Conservation (phyloP, 1,139 yeast species). For the Zygosaccharomyces pseudobailii region DNA sequence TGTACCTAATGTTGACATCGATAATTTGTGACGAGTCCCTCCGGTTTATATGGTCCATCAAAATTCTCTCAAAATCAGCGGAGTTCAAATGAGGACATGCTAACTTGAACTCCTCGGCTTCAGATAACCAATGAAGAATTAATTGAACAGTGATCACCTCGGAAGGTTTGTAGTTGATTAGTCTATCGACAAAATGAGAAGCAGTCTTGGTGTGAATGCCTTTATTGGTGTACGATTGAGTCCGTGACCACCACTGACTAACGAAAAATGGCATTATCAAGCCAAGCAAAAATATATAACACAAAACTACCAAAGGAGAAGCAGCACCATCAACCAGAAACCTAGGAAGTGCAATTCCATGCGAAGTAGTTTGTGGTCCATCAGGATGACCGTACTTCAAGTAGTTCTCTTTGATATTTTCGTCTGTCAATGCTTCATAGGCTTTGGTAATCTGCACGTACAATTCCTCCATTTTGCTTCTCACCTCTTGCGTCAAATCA, state of each 20-base stretch:
- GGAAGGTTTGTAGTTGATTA: conserved; percentile 74
- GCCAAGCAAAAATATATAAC: conserved; percentile 72
- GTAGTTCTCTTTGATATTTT: conserved; percentile 73
- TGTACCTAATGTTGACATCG: conserved; percentile 45
- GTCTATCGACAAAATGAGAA: conserved; percentile 55
- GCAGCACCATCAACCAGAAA: conserved; percentile 83
- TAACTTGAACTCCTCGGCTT: conserved; percentile 57
- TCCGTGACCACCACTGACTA: conserved; percentile 84
- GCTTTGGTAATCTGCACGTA: conserved; percentile 87
- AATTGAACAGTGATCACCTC: conserved; percentile 55
- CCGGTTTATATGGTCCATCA: conserved; percentile 57
- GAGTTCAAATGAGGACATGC: conserved; percentile 43
- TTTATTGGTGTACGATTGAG: conserved; percentile 73
- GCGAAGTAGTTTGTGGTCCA: conserved; percentile 92
- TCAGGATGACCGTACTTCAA: conserved; percentile 94
- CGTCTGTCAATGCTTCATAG: conserved; percentile 92
- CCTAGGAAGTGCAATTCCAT: conserved; percentile 93
- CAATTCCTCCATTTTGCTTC: conserved; percentile 59
- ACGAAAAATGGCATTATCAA: conserved; percentile 74
- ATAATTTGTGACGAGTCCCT: conserved; percentile 34
- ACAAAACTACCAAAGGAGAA: conserved; percentile 55
- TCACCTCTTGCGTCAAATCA: conserved; percentile 56
- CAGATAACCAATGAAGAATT: conserved; percentile 57
- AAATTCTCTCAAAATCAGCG: conserved; percentile 46
- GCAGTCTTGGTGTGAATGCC: conserved; percentile 86